Evolutionary conservation across 164 flowering plant genomes (phyloP).

Genomic region (Vitis cinerea): DNA sequence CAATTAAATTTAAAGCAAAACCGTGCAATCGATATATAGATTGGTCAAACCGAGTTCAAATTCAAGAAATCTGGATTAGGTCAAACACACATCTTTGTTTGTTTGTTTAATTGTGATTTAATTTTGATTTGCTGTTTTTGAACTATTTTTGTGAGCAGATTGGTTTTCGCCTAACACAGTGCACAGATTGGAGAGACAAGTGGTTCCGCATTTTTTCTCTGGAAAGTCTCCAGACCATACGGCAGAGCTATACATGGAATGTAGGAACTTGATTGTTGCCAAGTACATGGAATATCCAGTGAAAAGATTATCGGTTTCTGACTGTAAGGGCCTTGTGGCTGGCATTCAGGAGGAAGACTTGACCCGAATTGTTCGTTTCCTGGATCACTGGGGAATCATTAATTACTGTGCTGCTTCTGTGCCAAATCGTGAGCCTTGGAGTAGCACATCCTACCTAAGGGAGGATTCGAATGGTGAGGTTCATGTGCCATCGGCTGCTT

Average conservation of each 20-base stretch:
- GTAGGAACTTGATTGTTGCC: constrained; percentile 75
- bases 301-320: constrained; percentile 48
- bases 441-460: constrained; percentile 42
- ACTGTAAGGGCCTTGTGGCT: constrained; percentile 51
- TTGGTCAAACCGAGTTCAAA: too few species aligned
- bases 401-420: constrained; percentile 71
- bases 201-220: constrained; percentile 90
- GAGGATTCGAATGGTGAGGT: constrained; percentile 82
- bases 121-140: constrained; percentile 14
- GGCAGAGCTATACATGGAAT: constrained; percentile 86
- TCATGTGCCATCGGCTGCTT: constrained; percentile 72
- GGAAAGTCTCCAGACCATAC: constrained; percentile 75
- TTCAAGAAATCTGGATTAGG: too few species aligned
- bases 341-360: constrained; percentile 62
- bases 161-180: constrained; percentile 89
- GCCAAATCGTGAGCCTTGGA: constrained; percentile 39
- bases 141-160: constrained; percentile 42
- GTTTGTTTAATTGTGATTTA: background rate
- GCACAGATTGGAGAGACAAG: constrained; percentile 88
- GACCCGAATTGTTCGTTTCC: constrained; percentile 72
- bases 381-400: constrained; percentile 96
- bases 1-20: too few species aligned
- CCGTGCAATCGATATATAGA: too few species aligned
- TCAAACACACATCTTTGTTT: background rate
- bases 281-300: constrained; percentile 83